Conservation (phyloP, 306 rosid genomes). For the Fragaria nilgerrensis region DNA sequence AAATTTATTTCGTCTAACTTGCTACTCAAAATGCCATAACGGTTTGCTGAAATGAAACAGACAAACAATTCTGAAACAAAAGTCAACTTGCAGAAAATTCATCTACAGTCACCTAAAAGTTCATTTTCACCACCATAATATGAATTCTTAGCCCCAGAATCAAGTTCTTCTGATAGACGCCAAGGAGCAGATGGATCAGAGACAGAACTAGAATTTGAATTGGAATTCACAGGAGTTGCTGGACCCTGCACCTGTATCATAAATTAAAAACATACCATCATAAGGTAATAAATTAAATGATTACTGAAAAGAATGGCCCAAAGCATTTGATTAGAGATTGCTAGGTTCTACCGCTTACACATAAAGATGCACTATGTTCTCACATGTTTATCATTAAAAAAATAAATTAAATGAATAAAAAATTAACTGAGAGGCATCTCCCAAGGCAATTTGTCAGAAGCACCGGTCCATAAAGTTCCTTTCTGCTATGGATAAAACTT, state of each 20-base stretch:
- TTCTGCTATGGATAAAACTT: neutral
- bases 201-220: conserved; percentile 52
- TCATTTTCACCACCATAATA: conserved; percentile 49
- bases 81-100: conserved; percentile 23
- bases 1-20: conserved; percentile 19
- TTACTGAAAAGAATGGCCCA: conserved; percentile 14
- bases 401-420: neutral
- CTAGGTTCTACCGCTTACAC: conserved; percentile 6
- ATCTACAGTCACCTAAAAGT: conserved; percentile 29
- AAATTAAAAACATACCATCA: conserved; percentile 23
- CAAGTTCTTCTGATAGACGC: conserved; percentile 72
- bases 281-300: conserved; percentile 22
- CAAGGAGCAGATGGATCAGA: conserved; percentile 61
- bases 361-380: neutral
- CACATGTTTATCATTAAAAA: neutral
- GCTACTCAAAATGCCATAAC: conserved; percentile 6
- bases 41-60: conserved; percentile 18
- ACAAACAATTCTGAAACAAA: neutral
- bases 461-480: neutral
- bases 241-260: conserved; percentile 72
- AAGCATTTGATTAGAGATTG: neutral
- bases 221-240: conserved; percentile 60
- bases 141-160: conserved; percentile 53
- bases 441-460: neutral
- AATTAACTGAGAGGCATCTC: neutral